Evolutionary conservation across 2,329 filamentous ascomycete species (phyloP).

Genomic region (Diaporthe citriasiana): DNA sequence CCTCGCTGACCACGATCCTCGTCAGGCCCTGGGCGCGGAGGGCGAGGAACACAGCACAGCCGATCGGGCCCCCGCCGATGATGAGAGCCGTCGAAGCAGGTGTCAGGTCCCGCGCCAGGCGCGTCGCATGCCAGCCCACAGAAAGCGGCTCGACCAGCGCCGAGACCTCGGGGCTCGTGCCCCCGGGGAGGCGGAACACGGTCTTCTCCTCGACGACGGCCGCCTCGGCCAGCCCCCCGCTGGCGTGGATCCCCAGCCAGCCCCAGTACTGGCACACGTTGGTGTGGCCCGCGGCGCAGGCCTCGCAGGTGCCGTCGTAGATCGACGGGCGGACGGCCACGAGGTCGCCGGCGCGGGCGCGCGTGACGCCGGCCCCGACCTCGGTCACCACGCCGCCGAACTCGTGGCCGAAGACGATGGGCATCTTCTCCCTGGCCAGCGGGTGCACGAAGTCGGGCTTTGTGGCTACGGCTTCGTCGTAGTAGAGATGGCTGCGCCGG

Average conservation of each 20-base stretch:
- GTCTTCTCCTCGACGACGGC: conserved; percentile 62
- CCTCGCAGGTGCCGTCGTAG: conserved; percentile 65
- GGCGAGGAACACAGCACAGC: conserved; percentile 71
- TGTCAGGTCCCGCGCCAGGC: conserved; percentile 46
- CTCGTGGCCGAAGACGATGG: conserved; percentile 74
- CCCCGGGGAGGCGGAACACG: conserved; percentile 62
- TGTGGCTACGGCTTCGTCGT: conserved; percentile 43
- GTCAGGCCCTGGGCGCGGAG: conserved; percentile 65
- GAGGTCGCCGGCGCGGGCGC: conserved; percentile 64
- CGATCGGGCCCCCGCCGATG: conserved; percentile 74
- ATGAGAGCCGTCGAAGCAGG: conserved; percentile 64
- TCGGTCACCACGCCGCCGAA: conserved; percentile 72
- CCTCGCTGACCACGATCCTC: conserved; percentile 72
- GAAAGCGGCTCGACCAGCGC: conserved; percentile 74
- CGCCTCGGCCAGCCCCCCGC: conserved; percentile 68
- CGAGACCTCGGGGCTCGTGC: conserved; percentile 64
- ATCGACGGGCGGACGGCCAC: conserved; percentile 71
- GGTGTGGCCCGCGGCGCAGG: conserved; percentile 60
- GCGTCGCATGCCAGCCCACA: conserved; percentile 73
- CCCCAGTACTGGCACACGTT: conserved; percentile 59
- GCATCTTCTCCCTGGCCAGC: conserved; percentile 67
- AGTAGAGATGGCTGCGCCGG: conserved; percentile 39
- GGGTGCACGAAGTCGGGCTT: conserved; percentile 63
- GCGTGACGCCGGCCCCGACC: conserved; percentile 62
- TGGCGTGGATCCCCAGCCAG: conserved; percentile 49